Percentiles rank a stretch among this genome's conserved stretches.
These are phyloP conservation scores for Diaporthe velutina DNA, from an alignment of 2,329 filamentous ascomycete species.

Conservation along the genomic window DNA sequence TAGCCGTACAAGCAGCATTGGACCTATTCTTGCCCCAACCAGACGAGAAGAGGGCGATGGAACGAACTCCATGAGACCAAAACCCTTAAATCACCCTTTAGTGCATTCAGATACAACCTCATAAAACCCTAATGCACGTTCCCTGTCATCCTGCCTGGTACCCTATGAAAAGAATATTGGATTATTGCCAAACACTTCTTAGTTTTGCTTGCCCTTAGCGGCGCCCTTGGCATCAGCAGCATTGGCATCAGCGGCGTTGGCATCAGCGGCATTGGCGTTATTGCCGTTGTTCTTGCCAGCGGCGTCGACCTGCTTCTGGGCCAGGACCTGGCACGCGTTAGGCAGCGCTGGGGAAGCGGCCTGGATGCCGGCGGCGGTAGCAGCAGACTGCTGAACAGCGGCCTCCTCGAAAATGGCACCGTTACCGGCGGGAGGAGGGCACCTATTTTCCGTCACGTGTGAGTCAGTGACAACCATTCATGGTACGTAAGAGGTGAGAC, in stretches of 20 bases:
- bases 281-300: constrained; percentile 16
- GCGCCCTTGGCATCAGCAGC: background rate
- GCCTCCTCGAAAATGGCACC: constrained; percentile 34
- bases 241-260: background rate
- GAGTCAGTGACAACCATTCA: background rate
- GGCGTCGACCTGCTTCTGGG: constrained; percentile 17
- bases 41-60: too few species aligned
- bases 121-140: background rate
- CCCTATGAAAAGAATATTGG: fast-evolving
- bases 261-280: background rate
- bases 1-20: too few species aligned
- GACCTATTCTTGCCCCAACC: too few species aligned
- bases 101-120: background rate
- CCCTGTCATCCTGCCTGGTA: background rate
- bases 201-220: background rate
- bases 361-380: constrained; percentile 9
- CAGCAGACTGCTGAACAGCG: constrained; percentile 35
- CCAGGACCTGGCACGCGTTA: constrained; percentile 9
- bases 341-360: constrained; percentile 20
- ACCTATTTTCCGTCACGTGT: background rate
- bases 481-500: background rate
- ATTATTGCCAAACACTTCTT: background rate
- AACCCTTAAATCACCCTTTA: background rate
- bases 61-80: background rate
- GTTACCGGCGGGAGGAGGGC: constrained; percentile 26